These are phyloP conservation scores for Wickerhamiella kurtzmanii DNA, from an alignment of 805 yeast genomes.

Conservation along the genomic window DNA sequence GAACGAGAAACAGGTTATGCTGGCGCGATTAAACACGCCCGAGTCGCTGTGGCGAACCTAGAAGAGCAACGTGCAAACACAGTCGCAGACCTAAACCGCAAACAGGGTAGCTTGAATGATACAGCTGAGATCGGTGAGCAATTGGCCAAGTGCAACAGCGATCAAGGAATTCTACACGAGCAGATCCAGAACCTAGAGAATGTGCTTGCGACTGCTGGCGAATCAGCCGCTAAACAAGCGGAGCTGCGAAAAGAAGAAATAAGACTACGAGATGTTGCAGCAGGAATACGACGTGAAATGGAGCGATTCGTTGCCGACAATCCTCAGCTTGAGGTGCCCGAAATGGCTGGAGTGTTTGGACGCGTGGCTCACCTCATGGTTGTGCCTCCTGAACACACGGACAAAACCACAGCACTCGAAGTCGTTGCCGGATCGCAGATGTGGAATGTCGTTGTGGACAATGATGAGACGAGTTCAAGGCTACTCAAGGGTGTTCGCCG, in stretches of 20 bases:
- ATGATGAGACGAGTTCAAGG: slow-evolving; percentile 70
- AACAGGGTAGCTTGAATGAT: neutral
- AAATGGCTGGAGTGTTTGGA: slow-evolving; percentile 56
- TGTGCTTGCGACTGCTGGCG: neutral
- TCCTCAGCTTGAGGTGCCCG: slow-evolving; percentile 31
- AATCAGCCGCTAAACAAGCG: slow-evolving; percentile 1
- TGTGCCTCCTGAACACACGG: slow-evolving; percentile 40
- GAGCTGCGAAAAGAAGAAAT: slow-evolving; percentile 2
- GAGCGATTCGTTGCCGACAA: slow-evolving; percentile 7
- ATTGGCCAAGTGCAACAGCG: neutral
- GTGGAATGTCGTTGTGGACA: slow-evolving; percentile 83
- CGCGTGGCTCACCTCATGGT: slow-evolving; percentile 75
- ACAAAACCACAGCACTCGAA: slow-evolving; percentile 72
- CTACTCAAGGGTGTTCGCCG: slow-evolving; percentile 66
- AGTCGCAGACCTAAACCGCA: neutral
- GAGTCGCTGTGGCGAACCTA: slow-evolving; percentile 9
- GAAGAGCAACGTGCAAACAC: neutral
- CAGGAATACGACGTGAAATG: slow-evolving; percentile 6
- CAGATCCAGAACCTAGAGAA: neutral
- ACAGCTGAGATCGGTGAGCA: neutral
- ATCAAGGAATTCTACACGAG: neutral
- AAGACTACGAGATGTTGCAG: slow-evolving; percentile 5
- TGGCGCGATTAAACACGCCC: slow-evolving; percentile 11
- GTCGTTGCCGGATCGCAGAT: slow-evolving; percentile 88
- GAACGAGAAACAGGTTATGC: slow-evolving; percentile 19